Conservation (phyloP, 1,284 basidiomycete genomes). For the Irpex rosettiformis region DNA sequence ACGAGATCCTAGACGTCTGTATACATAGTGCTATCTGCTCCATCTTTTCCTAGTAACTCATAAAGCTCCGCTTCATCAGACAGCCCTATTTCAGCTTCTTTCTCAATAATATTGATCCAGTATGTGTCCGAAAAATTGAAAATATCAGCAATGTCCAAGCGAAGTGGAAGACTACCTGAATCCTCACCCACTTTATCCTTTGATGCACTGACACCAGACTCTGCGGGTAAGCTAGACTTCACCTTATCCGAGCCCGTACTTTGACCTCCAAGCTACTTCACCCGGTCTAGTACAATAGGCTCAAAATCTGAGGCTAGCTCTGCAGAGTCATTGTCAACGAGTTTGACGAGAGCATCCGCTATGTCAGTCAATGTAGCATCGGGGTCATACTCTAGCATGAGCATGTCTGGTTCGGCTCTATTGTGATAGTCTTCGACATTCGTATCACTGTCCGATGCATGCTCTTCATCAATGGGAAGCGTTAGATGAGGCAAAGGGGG, state of each 20-base stretch:
- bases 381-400: background rate
- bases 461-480: background rate
- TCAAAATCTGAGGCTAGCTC: background rate
- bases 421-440: background rate
- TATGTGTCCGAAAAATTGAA: slow-evolving; percentile 3
- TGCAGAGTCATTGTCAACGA: background rate
- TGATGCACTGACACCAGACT: background rate
- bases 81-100: background rate
- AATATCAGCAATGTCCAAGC: background rate
- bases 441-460: background rate
- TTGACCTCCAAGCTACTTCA: too few species aligned
- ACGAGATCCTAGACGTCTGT: background rate
- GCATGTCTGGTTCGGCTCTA: too few species aligned
- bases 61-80: background rate
- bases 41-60: background rate
- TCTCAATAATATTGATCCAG: slow-evolving; percentile 1
- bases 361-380: background rate
- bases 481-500: too few species aligned
- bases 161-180: background rate
- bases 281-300: too few species aligned
- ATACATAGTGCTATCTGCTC: background rate
- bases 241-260: too few species aligned
- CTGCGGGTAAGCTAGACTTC: too few species aligned
- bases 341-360: background rate
- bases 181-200: background rate